Evolutionary conservation across 257 asterid genomes (phyloP), one percentile per base, ranked within the genome.

Genomic region (Scutellaria barbata): DNA sequence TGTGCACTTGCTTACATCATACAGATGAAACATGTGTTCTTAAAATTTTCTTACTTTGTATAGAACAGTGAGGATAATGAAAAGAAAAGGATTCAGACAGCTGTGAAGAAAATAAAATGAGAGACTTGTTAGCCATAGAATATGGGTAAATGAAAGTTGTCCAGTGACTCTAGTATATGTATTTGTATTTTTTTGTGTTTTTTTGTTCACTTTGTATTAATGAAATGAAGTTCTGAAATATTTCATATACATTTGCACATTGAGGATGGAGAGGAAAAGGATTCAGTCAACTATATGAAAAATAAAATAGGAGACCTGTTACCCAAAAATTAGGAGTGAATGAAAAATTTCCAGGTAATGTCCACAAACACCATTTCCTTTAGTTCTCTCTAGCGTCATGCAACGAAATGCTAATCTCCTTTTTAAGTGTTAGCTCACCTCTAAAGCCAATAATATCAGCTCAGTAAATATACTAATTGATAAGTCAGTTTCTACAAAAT

Each of bases 301-400:
- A 61, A 63, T 22, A 55, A n/a, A 63, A 65, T 4, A 30, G 35
- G 45, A 47, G 35, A 40, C 46, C 37, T 11, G 55, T 17, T 14
- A 43, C 30, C 13, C 17, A 30, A 30, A 30, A 33, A 45, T 17
- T 52, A 52, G 14, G 66, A 35, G 71, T 22, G 52, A 25, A 9
- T 2, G 9, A 30, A 10, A 56, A 65, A 35, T 10, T 42, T 14
- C 16, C 13, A 6, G 39, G 33, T 4, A 37, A 7, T 12, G 37
- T 56, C 43, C 18, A 11, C 40, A 47, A 18, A 30, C 55, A 14
- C 54, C 75, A 18, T 52, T 48, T 37, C 74, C 62, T 76, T 45
- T 22, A 46, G 8, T 52, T 63, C 43, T 63, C 40, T 33, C 57
- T 48, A 40, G 41, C 53, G 48, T 50, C 13, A 7, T 50, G 16